phyloP scores from a whole-genome alignment of 495 filamentous ascomycete species.

The Penicillium turbatum region DNA sequence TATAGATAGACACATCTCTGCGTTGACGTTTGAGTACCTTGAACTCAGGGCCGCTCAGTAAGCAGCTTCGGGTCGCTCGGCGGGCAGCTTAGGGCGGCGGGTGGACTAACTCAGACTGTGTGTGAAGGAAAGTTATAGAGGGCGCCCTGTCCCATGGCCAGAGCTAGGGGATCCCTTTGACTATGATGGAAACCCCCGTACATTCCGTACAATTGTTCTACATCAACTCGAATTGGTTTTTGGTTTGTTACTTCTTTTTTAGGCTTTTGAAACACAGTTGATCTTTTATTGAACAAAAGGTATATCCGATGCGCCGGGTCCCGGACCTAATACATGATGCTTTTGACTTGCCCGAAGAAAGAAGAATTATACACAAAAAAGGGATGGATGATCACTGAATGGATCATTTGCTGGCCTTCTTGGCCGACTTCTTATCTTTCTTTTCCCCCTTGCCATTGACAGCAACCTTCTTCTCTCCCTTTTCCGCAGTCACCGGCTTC shows the following conservation, averaged over 20 bases:
- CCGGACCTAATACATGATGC: constrained; percentile 25
- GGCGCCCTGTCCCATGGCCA: too few species aligned
- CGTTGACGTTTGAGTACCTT: too few species aligned
- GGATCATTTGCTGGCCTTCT: constrained; percentile 40
- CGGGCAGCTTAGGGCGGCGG: too few species aligned
- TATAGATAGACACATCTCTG: too few species aligned
- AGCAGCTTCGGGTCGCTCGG: too few species aligned
- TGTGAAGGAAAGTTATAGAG: too few species aligned
- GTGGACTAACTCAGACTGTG: too few species aligned
- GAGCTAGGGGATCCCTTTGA: too few species aligned
- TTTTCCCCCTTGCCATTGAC: constrained; percentile 13
- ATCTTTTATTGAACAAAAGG: constrained; percentile 20
- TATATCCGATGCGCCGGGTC: constrained; percentile 32
- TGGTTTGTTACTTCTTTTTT: neutral
- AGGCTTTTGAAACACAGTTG: constrained; percentile 9
- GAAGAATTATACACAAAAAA: constrained; percentile 21
- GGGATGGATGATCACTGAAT: constrained; percentile 15
- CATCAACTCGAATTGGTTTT: neutral
- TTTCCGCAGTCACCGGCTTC: constrained; percentile 5
- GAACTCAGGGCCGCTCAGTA: too few species aligned
- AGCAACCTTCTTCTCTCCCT: constrained; percentile 18
- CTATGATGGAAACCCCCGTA: too few species aligned
- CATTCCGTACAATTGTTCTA: neutral
- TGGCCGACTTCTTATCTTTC: constrained; percentile 31
- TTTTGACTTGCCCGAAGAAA: constrained; percentile 27